These are phyloP conservation scores for Microthlaspi erraticum DNA, from an alignment of 345 rosid genomes.

Conservation along the genomic window DNA sequence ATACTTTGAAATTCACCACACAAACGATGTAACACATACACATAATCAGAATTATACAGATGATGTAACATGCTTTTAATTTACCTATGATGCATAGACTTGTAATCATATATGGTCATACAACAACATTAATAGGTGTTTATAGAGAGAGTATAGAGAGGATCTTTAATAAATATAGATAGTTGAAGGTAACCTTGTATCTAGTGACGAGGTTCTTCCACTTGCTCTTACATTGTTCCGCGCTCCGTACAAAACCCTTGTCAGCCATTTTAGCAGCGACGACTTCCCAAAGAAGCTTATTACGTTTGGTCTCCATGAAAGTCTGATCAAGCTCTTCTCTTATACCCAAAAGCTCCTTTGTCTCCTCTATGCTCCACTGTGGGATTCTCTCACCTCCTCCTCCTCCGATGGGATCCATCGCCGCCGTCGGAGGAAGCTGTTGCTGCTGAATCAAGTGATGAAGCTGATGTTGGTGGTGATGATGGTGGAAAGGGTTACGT, in stretches of 20 bases:
- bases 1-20: constrained; percentile 5
- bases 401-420: constrained; percentile 36
- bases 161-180: background rate
- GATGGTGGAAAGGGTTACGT: constrained; percentile 54
- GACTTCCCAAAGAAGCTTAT: constrained; percentile 90
- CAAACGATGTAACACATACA: background rate
- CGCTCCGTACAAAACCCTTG: constrained; percentile 78
- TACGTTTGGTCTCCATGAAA: constrained; percentile 96
- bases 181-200: constrained; percentile 67
- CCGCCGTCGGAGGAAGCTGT: constrained; percentile 46
- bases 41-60: background rate
- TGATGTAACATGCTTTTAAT: constrained; percentile 2
- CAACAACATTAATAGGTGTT: background rate
- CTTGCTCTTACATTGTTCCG: constrained; percentile 99
- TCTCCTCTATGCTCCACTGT: constrained; percentile 93
- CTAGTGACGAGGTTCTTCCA: constrained; percentile 98
- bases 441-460: constrained; percentile 50
- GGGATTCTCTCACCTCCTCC: constrained; percentile 70
- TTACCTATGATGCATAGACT: constrained; percentile 4
- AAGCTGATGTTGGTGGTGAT: constrained; percentile 49
- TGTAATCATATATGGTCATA: constrained; percentile 10
- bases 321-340: constrained; percentile 85
- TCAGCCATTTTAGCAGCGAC: constrained; percentile 77
- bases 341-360: constrained; percentile 80
- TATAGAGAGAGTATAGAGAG: background rate